Evolutionary conservation across 1,284 basidiomycete species (phyloP).

Genomic region (Prillingera fragicola): DNA sequence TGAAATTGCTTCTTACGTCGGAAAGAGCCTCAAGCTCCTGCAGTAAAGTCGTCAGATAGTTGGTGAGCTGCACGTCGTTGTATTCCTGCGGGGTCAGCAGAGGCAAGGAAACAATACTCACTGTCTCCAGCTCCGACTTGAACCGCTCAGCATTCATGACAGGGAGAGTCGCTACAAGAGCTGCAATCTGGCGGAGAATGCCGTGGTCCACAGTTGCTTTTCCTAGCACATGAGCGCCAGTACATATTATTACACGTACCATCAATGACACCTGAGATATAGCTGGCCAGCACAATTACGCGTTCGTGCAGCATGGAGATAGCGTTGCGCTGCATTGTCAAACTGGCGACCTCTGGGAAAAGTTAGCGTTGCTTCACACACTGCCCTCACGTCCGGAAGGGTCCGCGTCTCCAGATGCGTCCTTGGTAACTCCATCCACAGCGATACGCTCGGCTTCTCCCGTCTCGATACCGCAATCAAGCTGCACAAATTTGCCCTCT

Average conservation of each 20-base stretch:
- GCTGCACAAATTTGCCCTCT: constrained; percentile 56
- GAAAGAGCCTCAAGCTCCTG: constrained; percentile 81
- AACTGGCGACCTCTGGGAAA: constrained; percentile 70
- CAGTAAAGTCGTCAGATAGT: constrained; percentile 79
- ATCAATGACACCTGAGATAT: constrained; percentile 67
- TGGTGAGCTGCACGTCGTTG: constrained; percentile 87
- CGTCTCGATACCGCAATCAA: constrained; percentile 77
- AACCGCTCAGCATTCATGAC: constrained; percentile 74
- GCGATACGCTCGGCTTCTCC: constrained; percentile 98
- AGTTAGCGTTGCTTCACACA: background rate
- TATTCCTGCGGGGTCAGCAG: constrained; percentile 63
- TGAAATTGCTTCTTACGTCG: constrained; percentile 66
- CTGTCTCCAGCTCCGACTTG: constrained; percentile 76
- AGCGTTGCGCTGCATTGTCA: constrained; percentile 87
- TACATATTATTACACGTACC: constrained; percentile 51
- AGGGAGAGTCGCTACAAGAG: constrained; percentile 77
- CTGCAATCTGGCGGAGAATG: constrained; percentile 74
- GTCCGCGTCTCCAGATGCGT: constrained; percentile 58
- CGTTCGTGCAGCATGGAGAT: constrained; percentile 93
- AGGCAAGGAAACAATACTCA: constrained; percentile 44
- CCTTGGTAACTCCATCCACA: constrained; percentile 89
- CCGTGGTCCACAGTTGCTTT: constrained; percentile 66
- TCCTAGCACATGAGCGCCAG: constrained; percentile 48
- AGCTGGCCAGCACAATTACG: constrained; percentile 72
- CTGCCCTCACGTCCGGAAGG: constrained; percentile 48